Evolutionary conservation across 257 asterid genomes (phyloP).

Genomic region (Nicotiana tabacum): DNA sequence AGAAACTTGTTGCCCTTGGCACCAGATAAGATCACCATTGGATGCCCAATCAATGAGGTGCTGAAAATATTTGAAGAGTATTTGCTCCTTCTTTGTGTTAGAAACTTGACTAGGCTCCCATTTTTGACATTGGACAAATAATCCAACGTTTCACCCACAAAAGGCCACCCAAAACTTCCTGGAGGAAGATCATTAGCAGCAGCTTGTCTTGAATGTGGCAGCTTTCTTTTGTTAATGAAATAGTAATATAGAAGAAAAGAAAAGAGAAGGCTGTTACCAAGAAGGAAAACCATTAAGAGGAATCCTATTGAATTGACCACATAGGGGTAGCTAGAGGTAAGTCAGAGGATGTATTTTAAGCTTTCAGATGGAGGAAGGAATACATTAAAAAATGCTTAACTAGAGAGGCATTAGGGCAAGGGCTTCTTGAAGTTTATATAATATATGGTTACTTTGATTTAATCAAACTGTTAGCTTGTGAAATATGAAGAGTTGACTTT

Average conservation of each 20-base stretch:
- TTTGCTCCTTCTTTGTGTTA: conserved; percentile 38
- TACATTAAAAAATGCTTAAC: not conserved
- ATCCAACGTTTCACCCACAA: conserved; percentile 46
- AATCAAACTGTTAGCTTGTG: not conserved
- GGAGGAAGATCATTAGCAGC: conserved; percentile 28
- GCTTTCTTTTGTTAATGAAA: not conserved
- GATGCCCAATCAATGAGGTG: conserved; percentile 34
- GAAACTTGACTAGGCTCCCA: conserved; percentile 45
- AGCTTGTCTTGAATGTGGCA: not conserved
- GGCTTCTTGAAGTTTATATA: not conserved
- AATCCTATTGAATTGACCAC: not conserved
- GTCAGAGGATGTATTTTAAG: not conserved
- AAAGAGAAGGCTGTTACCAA: not conserved
- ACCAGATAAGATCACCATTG: conserved; percentile 41
- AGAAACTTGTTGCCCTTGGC: conserved; percentile 39
- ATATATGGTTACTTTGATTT: not conserved
- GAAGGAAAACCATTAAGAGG: not conserved
- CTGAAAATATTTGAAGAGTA: conserved; percentile 37
- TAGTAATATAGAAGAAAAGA: not conserved
- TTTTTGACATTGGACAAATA: conserved; percentile 48
- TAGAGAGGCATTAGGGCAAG: not conserved
- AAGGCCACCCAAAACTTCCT: conserved; percentile 43
- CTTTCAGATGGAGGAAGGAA: not conserved
- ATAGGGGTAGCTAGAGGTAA: not conserved
- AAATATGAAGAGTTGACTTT: not conserved